Percentiles rank a stretch among this genome's conserved stretches.
phyloP scores from a whole-genome alignment of 2,329 filamentous ascomycete species.

The Phyllosticta citribraziliensis region DNA sequence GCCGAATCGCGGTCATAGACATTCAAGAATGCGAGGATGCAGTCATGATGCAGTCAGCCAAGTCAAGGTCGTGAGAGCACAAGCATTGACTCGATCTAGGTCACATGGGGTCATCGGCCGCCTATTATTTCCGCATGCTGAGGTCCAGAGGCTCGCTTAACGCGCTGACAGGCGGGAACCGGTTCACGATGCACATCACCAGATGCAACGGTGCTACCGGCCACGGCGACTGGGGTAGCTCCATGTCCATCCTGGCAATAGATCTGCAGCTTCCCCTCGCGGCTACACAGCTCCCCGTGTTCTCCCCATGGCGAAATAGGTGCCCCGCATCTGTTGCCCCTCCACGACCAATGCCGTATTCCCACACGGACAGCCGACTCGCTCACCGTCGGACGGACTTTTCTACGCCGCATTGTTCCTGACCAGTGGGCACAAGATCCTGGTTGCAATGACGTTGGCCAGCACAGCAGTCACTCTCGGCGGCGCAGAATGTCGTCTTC shows the following conservation, averaged over 20 bases:
- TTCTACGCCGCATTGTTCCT: neutral
- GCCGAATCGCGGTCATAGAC: neutral
- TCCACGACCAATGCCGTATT: conserved; percentile 1
- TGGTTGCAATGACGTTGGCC: neutral
- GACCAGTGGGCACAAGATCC: neutral
- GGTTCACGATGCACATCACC: neutral
- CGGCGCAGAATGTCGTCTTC: neutral
- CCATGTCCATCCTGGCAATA: neutral
- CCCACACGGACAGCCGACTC: neutral
- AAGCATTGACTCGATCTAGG: neutral
- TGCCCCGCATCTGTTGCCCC: conserved; percentile 2
- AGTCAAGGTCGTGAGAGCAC: neutral
- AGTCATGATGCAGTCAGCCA: neutral
- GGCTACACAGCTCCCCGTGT: conserved; percentile 1
- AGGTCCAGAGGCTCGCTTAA: neutral
- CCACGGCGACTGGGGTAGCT: neutral
- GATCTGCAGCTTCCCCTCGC: conserved; percentile 1
- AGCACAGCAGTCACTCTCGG: neutral
- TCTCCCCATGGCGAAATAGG: neutral
- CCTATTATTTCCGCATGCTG: neutral
- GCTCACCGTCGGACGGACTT: conserved; percentile 2
- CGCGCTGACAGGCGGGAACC: neutral
- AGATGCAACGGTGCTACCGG: neutral
- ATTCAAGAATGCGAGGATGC: neutral
- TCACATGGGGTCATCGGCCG: neutral